These are phyloP conservation scores for Achaetomiella virescens DNA, from an alignment of 495 filamentous ascomycete genomes.

Conservation along the genomic window DNA sequence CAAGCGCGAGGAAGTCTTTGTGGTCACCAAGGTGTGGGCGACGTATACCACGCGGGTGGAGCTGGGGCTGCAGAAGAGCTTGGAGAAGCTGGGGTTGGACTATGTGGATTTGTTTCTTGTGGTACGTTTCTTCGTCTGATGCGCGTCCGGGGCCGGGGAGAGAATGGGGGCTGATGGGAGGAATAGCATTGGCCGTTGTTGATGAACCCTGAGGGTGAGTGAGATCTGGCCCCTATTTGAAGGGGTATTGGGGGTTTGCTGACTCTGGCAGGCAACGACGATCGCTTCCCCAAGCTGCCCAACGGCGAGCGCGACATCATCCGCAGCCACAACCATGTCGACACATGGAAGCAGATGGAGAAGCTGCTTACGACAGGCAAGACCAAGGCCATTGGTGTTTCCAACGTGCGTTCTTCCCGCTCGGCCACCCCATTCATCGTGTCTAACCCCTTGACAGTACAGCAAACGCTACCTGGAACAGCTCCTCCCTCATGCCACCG, in stretches of 20 bases:
- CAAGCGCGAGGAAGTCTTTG: constrained; percentile 72
- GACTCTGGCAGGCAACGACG: constrained; percentile 55
- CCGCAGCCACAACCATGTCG: constrained; percentile 56
- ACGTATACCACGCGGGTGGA: constrained; percentile 66
- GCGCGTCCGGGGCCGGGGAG: neutral
- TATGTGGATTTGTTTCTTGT: constrained; percentile 79
- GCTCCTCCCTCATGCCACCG: constrained; percentile 56
- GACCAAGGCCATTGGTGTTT: constrained; percentile 71
- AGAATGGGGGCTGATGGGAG: constrained; percentile 22
- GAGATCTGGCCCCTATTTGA: constrained; percentile 12
- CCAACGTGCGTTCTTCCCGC: constrained; percentile 43
- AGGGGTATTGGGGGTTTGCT: neutral
- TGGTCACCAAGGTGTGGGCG: constrained; percentile 79
- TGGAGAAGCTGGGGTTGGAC: constrained; percentile 64
- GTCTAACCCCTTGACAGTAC: constrained; percentile 40
- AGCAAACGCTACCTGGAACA: constrained; percentile 65
- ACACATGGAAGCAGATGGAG: constrained; percentile 80
- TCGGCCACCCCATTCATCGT: neutral
- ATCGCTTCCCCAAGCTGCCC: constrained; percentile 64
- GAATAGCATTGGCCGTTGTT: constrained; percentile 69
- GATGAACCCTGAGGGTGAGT: constrained; percentile 66
- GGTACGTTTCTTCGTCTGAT: constrained; percentile 13
- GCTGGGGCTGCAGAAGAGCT: constrained; percentile 60
- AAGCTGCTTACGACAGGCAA: constrained; percentile 61
- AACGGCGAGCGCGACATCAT: constrained; percentile 67